Evolutionary conservation across 345 rosid genomes (phyloP), one percentile per base, ranked within the genome.

Genomic region (Acer campestre): DNA sequence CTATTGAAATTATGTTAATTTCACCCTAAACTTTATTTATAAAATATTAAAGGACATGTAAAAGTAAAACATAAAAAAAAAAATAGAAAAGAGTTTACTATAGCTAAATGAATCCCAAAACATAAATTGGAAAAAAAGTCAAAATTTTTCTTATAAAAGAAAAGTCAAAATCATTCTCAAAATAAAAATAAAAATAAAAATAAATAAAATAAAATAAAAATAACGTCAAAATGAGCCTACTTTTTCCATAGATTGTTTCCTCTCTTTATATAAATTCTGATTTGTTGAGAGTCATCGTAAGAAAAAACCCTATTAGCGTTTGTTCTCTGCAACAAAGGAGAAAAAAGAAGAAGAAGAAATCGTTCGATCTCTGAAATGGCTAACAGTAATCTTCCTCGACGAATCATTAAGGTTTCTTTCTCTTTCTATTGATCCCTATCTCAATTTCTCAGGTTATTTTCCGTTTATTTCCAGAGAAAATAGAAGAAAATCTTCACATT

Each of bases 351-450:
- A 11, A 46, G 29, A 25, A 11, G 2, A 49, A 70, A 5, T 22
- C 75, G 78, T 70, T 80, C 83, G 51, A 77, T 81, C 27, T 67
- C 31, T 20, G 62, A 78, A 78, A 90, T 96, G 99, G 98, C 99
- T 7, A 94, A 88, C 87, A 91, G 95, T 81, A 96, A 91, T 88
- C 94, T 96, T 11, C 98, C 99, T 18, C 89, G 98, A 23, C 82
- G 99, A 85, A 96, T 96, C 87, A 96, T 96, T 84, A 96, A 96
- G 99, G 99, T 96, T 68, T 65, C 61, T 70, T 72, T 53, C 71
- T 62, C 29, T 71, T 85, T 79, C 58, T 74, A 53, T 25, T 18
- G 75, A 81, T 86, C 77, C 40, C 68, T 68, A 31, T 59, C 55
- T 67, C 84, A 49, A 53, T 76, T 76, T 70, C 71, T 2, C 68